Conservation (phyloP, 192 early-diverging fungal genomes). For the Cetraspora pellucida region DNA sequence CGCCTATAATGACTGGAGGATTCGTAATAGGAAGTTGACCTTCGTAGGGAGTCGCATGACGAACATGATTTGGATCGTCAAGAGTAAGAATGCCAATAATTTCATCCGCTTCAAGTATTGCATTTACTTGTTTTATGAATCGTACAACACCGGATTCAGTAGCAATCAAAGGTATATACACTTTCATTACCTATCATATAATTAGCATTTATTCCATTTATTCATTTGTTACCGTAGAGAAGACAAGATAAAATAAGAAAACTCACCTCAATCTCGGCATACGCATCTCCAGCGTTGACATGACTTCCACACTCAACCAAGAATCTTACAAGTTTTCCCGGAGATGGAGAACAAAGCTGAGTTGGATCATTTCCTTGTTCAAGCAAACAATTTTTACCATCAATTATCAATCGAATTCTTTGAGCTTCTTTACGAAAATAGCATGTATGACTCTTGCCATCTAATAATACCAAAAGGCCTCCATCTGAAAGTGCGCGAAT, state of each 20-base stretch:
- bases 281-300: slow-evolving; percentile 84
- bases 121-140: slow-evolving; percentile 86
- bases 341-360: slow-evolving; percentile 91
- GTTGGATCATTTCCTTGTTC: slow-evolving; percentile 98
- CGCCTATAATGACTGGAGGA: slow-evolving; percentile 80
- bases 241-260: too few relatives aligned
- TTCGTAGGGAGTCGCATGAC: slow-evolving; percentile 83
- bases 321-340: slow-evolving; percentile 94
- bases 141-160: slow-evolving; percentile 89
- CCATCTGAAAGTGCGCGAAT: slow-evolving; percentile 91
- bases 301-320: slow-evolving; percentile 93
- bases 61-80: slow-evolving; percentile 91
- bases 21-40: slow-evolving; percentile 72
- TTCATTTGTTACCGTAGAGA: too few relatives aligned
- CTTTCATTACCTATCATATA: slow-evolving; percentile 92
- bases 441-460: slow-evolving; percentile 89
- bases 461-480: slow-evolving; percentile 86
- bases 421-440: slow-evolving; percentile 90
- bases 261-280: slow-evolving; percentile 97
- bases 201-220: too few relatives aligned
- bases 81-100: slow-evolving; percentile 91
- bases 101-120: slow-evolving; percentile 84
- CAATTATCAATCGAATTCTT: slow-evolving; percentile 84
- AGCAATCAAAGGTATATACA: slow-evolving; percentile 98
- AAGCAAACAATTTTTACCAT: slow-evolving; percentile 87